phyloP scores from a whole-genome alignment of 1,284 basidiomycete species.

The Porodaedalea pini region DNA sequence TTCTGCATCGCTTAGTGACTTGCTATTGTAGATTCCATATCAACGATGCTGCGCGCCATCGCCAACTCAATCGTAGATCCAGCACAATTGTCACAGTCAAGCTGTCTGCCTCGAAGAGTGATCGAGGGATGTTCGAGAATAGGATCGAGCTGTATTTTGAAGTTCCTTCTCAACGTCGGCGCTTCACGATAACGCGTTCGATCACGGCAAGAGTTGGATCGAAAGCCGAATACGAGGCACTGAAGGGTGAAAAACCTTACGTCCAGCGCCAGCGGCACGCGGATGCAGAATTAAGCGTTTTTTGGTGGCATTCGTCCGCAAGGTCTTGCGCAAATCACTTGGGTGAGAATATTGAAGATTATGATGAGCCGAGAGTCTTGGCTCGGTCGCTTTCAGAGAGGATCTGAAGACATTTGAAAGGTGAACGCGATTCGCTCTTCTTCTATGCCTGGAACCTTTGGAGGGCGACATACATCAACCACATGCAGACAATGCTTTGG shows the following conservation, averaged over 20 bases:
- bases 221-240: constrained; percentile 36
- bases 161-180: constrained; percentile 25
- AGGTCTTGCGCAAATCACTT: constrained; percentile 18
- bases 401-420: constrained; percentile 20
- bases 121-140: constrained; percentile 35
- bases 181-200: constrained; percentile 41
- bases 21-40: constrained; percentile 23
- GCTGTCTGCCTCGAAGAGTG: constrained; percentile 31
- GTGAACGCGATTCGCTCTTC: constrained; percentile 29
- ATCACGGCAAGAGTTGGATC: constrained; percentile 40
- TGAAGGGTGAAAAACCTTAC: constrained; percentile 39
- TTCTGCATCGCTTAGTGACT: constrained; percentile 26
- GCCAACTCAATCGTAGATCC: not conserved
- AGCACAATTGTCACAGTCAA: constrained; percentile 21
- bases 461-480: constrained; percentile 36
- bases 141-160: constrained; percentile 38
- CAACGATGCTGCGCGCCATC: constrained; percentile 16
- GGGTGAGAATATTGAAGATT: not conserved
- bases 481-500: constrained; percentile 41
- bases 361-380: not conserved
- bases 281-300: constrained; percentile 27
- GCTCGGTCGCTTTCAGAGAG: not conserved
- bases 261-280: constrained; percentile 27
- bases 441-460: constrained; percentile 36
- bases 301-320: constrained; percentile 37